Evolutionary conservation across 78 protist species (phyloP), one percentile per base, ranked within the genome.

Genomic region (Monocercomonoides exilis): DNA sequence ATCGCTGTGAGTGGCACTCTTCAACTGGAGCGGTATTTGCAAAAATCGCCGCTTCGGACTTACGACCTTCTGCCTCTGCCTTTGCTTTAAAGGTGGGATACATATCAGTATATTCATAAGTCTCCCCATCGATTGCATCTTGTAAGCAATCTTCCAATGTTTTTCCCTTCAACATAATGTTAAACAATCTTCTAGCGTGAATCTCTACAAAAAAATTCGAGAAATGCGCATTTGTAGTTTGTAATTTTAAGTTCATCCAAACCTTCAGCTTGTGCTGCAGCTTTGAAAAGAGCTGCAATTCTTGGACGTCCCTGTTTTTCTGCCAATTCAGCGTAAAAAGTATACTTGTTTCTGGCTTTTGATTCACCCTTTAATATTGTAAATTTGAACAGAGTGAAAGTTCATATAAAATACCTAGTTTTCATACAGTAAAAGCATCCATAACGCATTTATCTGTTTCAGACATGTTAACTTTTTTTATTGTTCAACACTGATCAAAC

Each of bases 341-440:
- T 6, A 41, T 79, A 79, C 42, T 6, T 4, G 43, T 79, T 6
- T 6, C 6, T 33, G 6, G 82, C 82, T 21, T 79, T 33, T 5
- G 82, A 79, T 41, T 79, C 82, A 79, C 82, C 82, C 70, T n/a
- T 54, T 29, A 54, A 54, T 54, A 54, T 54, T 21, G 21, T 54
- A 54, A 54, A 54, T 54, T 29, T 54, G 11, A 29, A 29, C 70
- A 21, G 11, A 21, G n/a, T n/a, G n/a, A n/a, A n/a, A n/a, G n/a
- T n/a, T n/a, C n/a, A n/a, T n/a, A 54, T 29, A 54, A 21, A 21
- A 54, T 54, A 11, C 11, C 11, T 54, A 21, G 21, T 21, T 11
- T 29, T 54, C 70, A 54, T 54, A 54, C 70, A 54, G 70, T 29
- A 21, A 54, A 54, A 54, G 70, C 70, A 54, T 54, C 70, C 21